Evolutionary conservation across 1,284 basidiomycete genomes (phyloP).

Genomic region (Cystobasidiaceae sp.): DNA sequence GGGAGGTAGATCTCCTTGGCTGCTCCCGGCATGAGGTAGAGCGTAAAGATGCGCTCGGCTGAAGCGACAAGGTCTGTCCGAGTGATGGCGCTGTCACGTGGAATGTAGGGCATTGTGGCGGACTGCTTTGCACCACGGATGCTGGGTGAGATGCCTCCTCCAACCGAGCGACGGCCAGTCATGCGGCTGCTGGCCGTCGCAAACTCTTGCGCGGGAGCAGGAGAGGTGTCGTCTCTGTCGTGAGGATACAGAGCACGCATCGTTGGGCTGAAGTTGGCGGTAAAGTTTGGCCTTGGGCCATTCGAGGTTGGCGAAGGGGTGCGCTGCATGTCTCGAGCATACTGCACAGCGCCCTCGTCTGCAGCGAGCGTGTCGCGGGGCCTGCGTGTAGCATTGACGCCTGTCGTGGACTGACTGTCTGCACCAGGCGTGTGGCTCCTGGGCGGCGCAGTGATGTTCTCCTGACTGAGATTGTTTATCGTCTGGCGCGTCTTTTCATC

Average conservation of each 20-base stretch:
- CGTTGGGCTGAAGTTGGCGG: constrained; percentile 41
- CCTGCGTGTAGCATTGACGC: neutral
- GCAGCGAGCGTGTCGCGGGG: neutral
- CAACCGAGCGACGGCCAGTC: constrained; percentile 19
- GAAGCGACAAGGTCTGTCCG: constrained; percentile 82
- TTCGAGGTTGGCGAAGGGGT: constrained; percentile 37
- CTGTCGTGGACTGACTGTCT: constrained; percentile 8
- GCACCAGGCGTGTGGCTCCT: neutral
- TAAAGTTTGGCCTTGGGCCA: constrained; percentile 15
- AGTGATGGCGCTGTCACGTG: constrained; percentile 81
- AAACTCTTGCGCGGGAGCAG: constrained; percentile 3
- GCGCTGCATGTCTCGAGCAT: constrained; percentile 21
- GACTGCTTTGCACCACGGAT: constrained; percentile 52
- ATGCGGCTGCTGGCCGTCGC: constrained; percentile 5
- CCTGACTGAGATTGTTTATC: constrained; percentile 1
- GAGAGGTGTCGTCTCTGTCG: constrained; percentile 29
- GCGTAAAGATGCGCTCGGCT: constrained; percentile 90
- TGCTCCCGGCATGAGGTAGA: constrained; percentile 67
- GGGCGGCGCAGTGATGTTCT: neutral
- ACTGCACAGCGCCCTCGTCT: constrained; percentile 8
- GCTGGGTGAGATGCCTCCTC: neutral
- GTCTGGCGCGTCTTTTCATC: constrained; percentile 11
- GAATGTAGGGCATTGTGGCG: constrained; percentile 57
- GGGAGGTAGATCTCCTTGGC: constrained; percentile 90
- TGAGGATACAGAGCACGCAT: constrained; percentile 41